phyloP scores from a whole-genome alignment of 1,139 yeast species.

The Yamadazyma aaseri region DNA sequence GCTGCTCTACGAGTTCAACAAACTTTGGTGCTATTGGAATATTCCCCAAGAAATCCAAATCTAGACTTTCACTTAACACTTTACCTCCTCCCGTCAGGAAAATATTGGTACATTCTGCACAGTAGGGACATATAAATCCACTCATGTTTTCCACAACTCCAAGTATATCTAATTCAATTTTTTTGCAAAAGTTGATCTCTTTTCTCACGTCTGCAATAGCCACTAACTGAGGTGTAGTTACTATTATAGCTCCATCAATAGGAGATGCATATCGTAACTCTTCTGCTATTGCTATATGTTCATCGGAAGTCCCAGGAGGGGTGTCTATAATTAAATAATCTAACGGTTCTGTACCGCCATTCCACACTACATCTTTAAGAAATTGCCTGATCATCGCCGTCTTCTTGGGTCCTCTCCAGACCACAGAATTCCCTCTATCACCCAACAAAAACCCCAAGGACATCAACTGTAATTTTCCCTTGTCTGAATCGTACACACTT shows the following conservation, averaged over 20 bases:
- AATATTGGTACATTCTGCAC: conserved; percentile 87
- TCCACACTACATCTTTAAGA: conserved; percentile 85
- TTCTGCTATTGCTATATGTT: conserved; percentile 95
- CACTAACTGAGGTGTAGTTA: conserved; percentile 52
- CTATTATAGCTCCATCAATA: conserved; percentile 48
- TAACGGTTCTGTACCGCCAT: conserved; percentile 49
- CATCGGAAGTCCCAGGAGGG: conserved; percentile 99
- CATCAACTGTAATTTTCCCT: conserved; percentile 56
- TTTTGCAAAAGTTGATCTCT: conserved; percentile 46
- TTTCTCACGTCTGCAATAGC: conserved; percentile 56
- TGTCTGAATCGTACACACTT: conserved; percentile 30
- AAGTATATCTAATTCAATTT: conserved; percentile 42
- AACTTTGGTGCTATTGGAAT: conserved; percentile 93
- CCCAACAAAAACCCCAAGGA: conserved; percentile 87
- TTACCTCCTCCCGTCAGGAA: conserved; percentile 95
- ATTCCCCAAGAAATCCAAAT: conserved; percentile 72
- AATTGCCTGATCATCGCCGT: conserved; percentile 97
- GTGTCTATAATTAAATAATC: conserved; percentile 92
- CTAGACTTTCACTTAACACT: conserved; percentile 57
- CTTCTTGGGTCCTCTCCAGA: conserved; percentile 98
- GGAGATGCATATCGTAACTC: conserved; percentile 61
- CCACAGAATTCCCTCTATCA: conserved; percentile 85
- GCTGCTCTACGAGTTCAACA: conserved; percentile 77
- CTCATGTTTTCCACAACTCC: conserved; percentile 51
- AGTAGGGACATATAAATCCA: conserved; percentile 63